These are phyloP conservation scores for Nymphaea thermarum DNA, from an alignment of 164 flowering plant species.

Conservation along the genomic window DNA sequence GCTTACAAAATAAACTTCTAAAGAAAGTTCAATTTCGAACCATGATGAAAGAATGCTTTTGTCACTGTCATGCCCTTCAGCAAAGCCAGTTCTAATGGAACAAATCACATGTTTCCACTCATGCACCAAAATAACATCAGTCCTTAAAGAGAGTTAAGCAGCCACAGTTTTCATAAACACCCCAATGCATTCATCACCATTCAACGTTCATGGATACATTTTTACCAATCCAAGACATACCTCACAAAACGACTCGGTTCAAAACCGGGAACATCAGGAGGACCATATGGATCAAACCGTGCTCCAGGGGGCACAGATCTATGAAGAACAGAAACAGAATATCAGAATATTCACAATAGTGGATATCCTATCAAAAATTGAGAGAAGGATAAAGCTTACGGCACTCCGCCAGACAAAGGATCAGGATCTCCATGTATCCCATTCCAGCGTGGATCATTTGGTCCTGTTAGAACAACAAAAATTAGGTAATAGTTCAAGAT, in stretches of 20 bases:
- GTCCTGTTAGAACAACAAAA: conserved; percentile 29
- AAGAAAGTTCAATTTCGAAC: too few relatives aligned
- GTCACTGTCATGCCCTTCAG: too few relatives aligned
- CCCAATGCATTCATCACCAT: neutral
- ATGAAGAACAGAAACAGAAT: conserved; percentile 9
- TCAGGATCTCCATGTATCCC: conserved; percentile 17
- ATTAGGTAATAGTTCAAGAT: neutral
- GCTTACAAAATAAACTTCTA: too few relatives aligned
- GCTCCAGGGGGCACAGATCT: conserved; percentile 79
- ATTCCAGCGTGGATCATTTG: conserved; percentile 63
- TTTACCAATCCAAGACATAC: conserved; percentile 14
- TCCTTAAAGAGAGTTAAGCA: too few relatives aligned
- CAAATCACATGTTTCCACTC: too few relatives aligned
- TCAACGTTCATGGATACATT: neutral
- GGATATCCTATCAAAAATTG: neutral
- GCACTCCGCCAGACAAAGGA: conserved; percentile 32
- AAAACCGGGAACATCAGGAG: conserved; percentile 80
- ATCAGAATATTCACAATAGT: conserved; percentile 2
- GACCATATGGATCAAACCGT: conserved; percentile 82
- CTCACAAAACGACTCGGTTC: conserved; percentile 56
- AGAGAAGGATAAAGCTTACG: conserved; percentile 20
- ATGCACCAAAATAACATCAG: too few relatives aligned
- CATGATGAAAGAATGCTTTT: too few relatives aligned
- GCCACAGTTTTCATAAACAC: too few relatives aligned
- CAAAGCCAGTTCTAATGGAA: too few relatives aligned